Evolutionary conservation across 345 rosid genomes (phyloP), one percentile per base, ranked within the genome.

Genomic region (Sapria himalayana): DNA sequence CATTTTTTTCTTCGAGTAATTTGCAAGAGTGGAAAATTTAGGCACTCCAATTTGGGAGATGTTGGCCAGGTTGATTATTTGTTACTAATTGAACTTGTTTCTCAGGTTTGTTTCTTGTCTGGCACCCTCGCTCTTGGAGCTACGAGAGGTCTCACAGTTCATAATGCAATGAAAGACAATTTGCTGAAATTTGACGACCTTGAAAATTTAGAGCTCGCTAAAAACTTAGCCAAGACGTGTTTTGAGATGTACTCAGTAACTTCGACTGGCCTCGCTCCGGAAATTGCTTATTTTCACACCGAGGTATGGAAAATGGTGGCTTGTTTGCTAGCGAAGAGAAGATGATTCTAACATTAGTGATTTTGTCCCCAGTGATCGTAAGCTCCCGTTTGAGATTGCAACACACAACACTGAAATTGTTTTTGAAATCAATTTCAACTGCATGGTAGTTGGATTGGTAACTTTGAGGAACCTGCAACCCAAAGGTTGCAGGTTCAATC

Each of bases 121-220:
- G 98, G 93, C 22, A 64, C 76, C 39, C 86, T 89, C 61, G 98
- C 95, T 10, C 95, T 89, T 59, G 98, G 95, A 45, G 93, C 93
- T 22, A 82, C 98, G 16, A 79, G 79, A 61, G 95, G 98, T 32
- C 27, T 72, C 58, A 76, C 92, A 42, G 82, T 69, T 54, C 81
- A 69, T 43, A 73, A 58, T 48, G 93, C 98, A 39, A 59, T 76
- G 74, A 67, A 62, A 45, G 69, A 76, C 17, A 84, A 89, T 60
- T 62, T 73, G 49, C 81, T 89, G 14, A 72, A 68, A 18, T 82
- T 89, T 56, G 93, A 84, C 38, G 95, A 89, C 56, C 52, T 82
- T 19, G 86, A 89, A 58, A 89, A 79, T 65, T 50, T 89, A 66
- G 77, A 77, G 73, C 98, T 89, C 48, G 95, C 93, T 9, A 95